Base-by-base conservation (phyloP, 495 filamentous ascomycete species). In the Apodospora peruviana region DNA sequence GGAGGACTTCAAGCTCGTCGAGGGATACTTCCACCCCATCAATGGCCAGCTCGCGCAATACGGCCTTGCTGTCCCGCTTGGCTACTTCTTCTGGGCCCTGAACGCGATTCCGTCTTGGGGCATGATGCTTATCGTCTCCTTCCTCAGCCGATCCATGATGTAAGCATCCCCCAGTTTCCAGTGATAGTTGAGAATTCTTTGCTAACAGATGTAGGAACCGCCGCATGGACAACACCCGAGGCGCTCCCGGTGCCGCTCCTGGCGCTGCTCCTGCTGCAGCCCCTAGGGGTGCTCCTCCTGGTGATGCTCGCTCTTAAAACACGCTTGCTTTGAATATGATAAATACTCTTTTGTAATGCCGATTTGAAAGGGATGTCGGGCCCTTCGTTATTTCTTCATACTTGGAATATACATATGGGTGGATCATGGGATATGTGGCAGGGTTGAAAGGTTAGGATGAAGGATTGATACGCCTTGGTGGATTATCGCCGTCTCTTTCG, bases 61-160 rank as follows among this genome's bases (percentile, higher is more conserved):
- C 47, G 76, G 79, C 32, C 59, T 95, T 45, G 68, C 76, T 14
- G 68, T 83, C 24, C 81, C 85, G 9, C 40, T 88, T 14, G 91
- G 83, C 17, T 94, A 89, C 60, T 52, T 82, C 44, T 71, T 93
- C 47, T 95, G 87, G 87, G 64, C 71, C 43, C 79, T 88, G 57
- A 83, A 69, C 55, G 52, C 67, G 38, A 51, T 81, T 37, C 77
- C 77, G 16, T 74, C 70, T 66, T 82, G 78, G 79, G 68, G 68
- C 8, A 76, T 85, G 55, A 87, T 96, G 93, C 78, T 97, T 53
- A 63, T 76, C 27, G 80, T 97, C 54, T 88, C 84, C 50, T 81
- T 96, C 56, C 61, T 90, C 52, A 93, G 84, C 74, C 78, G 90
- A 57, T 78, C 74, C 34, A 74, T 96, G 63, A 95, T 96, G 93